phyloP scores from a whole-genome alignment of 108 stramenopile species.

The Cyclotella distinguenda region DNA sequence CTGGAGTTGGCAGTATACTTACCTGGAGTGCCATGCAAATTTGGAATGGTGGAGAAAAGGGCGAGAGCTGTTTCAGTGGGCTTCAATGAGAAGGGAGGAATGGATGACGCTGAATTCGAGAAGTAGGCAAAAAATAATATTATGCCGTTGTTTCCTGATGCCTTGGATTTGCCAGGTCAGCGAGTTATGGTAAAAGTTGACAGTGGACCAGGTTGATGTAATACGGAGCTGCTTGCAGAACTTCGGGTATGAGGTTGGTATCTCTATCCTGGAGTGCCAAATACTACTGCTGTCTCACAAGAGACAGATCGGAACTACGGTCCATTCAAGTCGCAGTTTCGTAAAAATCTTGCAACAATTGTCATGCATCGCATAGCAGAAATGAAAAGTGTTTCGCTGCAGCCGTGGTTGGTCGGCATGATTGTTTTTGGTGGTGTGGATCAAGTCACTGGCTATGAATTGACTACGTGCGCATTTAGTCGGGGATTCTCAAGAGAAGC shows the following conservation, averaged over 20 bases:
- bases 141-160: constrained; percentile 16
- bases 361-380: neutral
- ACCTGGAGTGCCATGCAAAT: too few relatives aligned
- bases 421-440: constrained; percentile 26
- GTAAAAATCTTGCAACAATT: constrained; percentile 10
- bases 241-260: neutral
- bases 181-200: constrained; percentile 19
- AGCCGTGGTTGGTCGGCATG: constrained; percentile 10
- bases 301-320: constrained; percentile 21
- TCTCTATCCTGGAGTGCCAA: constrained; percentile 17
- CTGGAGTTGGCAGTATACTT: too few relatives aligned
- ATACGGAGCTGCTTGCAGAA: constrained; percentile 3
- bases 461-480: constrained; percentile 1
- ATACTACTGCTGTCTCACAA: constrained; percentile 10
- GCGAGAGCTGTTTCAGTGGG: constrained; percentile 1
- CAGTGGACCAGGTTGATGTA: constrained; percentile 14
- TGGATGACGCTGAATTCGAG: constrained; percentile 11
- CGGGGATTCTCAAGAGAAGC: constrained; percentile 13
- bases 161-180: neutral
- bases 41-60: neutral
- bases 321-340: constrained; percentile 15
- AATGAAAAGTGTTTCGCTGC: neutral
- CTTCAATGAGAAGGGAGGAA: constrained; percentile 20
- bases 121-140: constrained; percentile 11
- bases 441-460: constrained; percentile 1